Evolutionary conservation across 2,329 filamentous ascomycete genomes (phyloP), one percentile per base, ranked within the genome.

Genomic region (Podosphaera fusca): DNA sequence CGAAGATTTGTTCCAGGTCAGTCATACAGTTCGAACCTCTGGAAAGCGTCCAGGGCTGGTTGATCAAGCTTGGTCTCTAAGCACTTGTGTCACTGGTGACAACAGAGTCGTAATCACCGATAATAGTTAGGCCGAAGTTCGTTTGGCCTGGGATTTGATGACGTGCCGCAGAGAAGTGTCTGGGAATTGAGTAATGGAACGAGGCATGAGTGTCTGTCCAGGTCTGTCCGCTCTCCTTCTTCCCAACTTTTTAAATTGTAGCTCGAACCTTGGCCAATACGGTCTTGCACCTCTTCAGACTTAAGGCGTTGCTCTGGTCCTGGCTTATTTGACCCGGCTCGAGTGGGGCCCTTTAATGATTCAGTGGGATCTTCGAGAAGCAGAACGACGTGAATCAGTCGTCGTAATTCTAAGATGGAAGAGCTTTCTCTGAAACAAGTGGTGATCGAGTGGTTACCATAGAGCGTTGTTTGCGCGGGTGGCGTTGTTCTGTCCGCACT

Each of bases 1-100:
- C 76, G 67, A 90, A 80, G 62, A 82, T 77, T 42, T 74, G 70
- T 62, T 74, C 77, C 64, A 92, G 73, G 68, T 79, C 76, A 75
- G 66, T 67, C 67, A 68, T 68, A 67, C 66, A 67, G 64, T 60
- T 62, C 61, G 59, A 61, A 61, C 61, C 57, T 65, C 66, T 67
- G 66, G 66, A 65, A 63, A 61, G 59, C 58, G 63, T 66, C 66
- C 64, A 67, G 64, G 57, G 55, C 59, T 62, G 55, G 5, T 36
- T 8, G 33, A n/a, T 42, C 5, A 14, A 42, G 38, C 38, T 42
- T 42, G n/a, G 3, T 6, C n/a, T 12, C 38, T 42, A 42, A 42
- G 38, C 38, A 12, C 10, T 42, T 8, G 10, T 42, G 5, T 42
- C 9, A 42, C 10, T 14, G 10, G n/a, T 14, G 10, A 12, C n/a